A percentile compares a stretch with the other conserved stretches of the same genome.
These are phyloP conservation scores for Fragaria nilgerrensis DNA, from an alignment of 306 rosid species.

Conservation along the genomic window DNA sequence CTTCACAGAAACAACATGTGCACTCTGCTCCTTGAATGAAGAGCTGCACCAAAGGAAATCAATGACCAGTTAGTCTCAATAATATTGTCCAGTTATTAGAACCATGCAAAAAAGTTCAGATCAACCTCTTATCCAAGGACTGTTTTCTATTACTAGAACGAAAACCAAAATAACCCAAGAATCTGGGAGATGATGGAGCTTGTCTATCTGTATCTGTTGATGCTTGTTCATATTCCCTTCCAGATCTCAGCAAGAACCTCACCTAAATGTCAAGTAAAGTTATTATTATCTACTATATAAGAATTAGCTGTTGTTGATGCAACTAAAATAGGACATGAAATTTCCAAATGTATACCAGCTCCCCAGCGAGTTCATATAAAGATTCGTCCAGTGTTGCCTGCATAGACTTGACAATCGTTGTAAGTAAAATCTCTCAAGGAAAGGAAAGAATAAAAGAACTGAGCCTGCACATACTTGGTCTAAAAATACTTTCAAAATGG, in stretches of 20 bases:
- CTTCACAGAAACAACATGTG: constrained; percentile 82
- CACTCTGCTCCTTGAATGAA: constrained; percentile 86
- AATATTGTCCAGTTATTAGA: constrained; percentile 11
- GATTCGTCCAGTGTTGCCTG: constrained; percentile 98
- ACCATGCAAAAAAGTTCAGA: constrained; percentile 19
- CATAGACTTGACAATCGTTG: constrained; percentile 28
- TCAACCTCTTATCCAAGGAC: constrained; percentile 69
- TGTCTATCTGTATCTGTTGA: constrained; percentile 58
- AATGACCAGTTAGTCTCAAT: constrained; percentile 24
- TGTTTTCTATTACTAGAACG: constrained; percentile 64
- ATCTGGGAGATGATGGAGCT: constrained; percentile 60
- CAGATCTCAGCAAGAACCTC: constrained; percentile 96
- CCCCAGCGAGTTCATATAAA: constrained; percentile 96
- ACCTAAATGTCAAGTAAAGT: constrained; percentile 53
- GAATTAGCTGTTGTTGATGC: constrained; percentile 20
- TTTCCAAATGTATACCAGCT: constrained; percentile 57
- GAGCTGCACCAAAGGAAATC: constrained; percentile 44
- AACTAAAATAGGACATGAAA: constrained; percentile 5
- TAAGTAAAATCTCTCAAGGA: constrained; percentile 21
- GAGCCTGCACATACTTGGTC: background rate
- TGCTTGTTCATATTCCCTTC: constrained; percentile 79
- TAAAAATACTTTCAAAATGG: constrained; percentile 1
- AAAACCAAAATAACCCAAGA: constrained; percentile 87
- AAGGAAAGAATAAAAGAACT: background rate
- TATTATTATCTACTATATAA: constrained; percentile 18